Evolutionary conservation across 495 filamentous ascomycete genomes (phyloP).

Genomic region (Annulohypoxylon nitens): DNA sequence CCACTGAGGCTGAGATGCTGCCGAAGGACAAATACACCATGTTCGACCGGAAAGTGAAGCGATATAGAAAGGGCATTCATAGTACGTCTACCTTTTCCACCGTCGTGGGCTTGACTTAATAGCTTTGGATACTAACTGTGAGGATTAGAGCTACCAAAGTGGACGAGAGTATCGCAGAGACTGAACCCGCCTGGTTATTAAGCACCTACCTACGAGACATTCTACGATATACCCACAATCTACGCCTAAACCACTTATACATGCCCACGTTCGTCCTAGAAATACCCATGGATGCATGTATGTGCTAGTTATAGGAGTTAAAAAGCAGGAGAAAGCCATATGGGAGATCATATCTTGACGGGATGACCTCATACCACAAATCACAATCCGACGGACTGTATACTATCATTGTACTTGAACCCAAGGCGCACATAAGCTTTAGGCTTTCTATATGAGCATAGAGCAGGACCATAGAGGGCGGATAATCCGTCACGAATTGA

Average conservation of each 20-base stretch:
- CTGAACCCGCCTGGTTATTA: constrained; percentile 95
- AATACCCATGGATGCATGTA: background rate
- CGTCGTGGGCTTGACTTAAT: constrained; percentile 3
- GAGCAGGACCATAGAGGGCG: constrained; percentile 3
- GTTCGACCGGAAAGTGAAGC: constrained; percentile 95
- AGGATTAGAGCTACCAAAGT: constrained; percentile 85
- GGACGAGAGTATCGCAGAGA: constrained; percentile 93
- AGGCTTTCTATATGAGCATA: constrained; percentile 12
- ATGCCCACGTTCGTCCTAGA: background rate
- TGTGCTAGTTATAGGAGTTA: background rate
- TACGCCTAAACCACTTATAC: background rate
- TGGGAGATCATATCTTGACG: constrained; percentile 12
- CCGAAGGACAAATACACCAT: constrained; percentile 97
- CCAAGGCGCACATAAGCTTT: constrained; percentile 22
- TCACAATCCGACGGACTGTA: constrained; percentile 21
- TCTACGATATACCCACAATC: background rate
- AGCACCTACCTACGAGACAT: constrained; percentile 40
- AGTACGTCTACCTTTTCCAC: constrained; percentile 71
- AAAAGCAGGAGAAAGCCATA: background rate
- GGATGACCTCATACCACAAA: constrained; percentile 13
- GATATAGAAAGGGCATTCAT: constrained; percentile 94
- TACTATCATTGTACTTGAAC: constrained; percentile 33
- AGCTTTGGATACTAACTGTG: constrained; percentile 42
- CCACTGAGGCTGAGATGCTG: constrained; percentile 94
- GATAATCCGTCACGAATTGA: background rate